phyloP scores from a whole-genome alignment of 164 flowering plant genomes.

The Cinnamomum chago region DNA sequence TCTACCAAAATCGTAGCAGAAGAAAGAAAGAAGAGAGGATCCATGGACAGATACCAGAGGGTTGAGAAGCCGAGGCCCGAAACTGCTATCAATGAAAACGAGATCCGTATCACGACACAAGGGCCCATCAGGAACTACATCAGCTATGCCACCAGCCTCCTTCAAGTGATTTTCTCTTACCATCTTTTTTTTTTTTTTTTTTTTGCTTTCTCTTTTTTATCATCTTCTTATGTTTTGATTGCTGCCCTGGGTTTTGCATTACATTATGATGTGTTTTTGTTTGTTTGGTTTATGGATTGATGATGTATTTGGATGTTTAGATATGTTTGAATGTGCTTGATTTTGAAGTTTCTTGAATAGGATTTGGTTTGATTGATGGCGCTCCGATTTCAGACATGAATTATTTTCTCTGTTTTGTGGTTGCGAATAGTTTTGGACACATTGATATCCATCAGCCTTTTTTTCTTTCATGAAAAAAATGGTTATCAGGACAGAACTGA shows the following conservation, averaged over 20 bases:
- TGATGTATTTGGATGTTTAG: not conserved
- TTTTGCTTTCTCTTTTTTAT: not conserved
- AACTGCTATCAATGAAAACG: conserved; percentile 55
- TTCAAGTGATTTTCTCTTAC: conserved; percentile 40
- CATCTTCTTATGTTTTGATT: not conserved
- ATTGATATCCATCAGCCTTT: too few relatives aligned
- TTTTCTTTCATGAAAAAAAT: too few relatives aligned
- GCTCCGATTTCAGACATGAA: not conserved
- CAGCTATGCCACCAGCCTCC: conserved; percentile 64
- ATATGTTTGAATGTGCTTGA: not conserved
- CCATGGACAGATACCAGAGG: conserved; percentile 66
- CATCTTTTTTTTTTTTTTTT: not conserved
- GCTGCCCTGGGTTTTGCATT: not conserved
- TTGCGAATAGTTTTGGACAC: too few relatives aligned
- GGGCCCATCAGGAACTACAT: conserved; percentile 70
- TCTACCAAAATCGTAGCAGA: not conserved
- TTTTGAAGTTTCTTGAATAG: too few relatives aligned
- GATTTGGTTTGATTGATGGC: not conserved
- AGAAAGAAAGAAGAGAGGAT: not conserved
- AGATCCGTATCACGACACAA: conserved; percentile 72
- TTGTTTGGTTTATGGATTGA: not conserved
- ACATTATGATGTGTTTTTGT: not conserved
- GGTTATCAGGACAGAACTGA: too few relatives aligned
- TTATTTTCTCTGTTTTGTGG: too few relatives aligned
- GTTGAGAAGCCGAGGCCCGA: conserved; percentile 66